These are phyloP conservation scores for Excoecaria agallocha DNA, from an alignment of 345 rosid species.

Conservation along the genomic window DNA sequence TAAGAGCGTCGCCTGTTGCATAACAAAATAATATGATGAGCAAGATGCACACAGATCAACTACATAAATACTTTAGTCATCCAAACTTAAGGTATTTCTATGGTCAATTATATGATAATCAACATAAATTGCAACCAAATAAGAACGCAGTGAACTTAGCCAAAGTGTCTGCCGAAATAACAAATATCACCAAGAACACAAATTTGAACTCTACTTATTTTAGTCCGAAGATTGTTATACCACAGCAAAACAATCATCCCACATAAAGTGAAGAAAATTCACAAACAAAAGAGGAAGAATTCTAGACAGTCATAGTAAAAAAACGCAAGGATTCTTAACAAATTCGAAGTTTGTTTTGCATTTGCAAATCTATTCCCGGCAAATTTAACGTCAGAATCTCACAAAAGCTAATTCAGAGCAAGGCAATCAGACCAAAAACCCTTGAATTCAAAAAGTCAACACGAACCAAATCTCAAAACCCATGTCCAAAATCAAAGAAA, in stretches of 20 bases:
- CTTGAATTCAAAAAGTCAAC: slow-evolving; percentile 5
- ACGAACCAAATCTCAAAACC: slow-evolving; percentile 11
- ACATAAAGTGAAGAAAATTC: neutral
- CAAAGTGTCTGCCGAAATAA: neutral
- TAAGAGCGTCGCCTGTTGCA: slow-evolving; percentile 76
- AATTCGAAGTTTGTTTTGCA: neutral
- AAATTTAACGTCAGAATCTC: neutral
- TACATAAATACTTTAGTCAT: neutral
- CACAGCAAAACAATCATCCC: neutral
- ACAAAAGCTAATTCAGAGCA: neutral
- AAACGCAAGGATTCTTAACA: neutral
- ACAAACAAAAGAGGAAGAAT: neutral
- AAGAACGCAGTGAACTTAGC: neutral
- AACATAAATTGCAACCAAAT: neutral
- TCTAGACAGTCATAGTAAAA: neutral
- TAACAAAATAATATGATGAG: neutral
- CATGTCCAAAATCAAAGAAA: neutral
- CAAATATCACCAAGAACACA: neutral
- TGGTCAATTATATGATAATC: neutral
- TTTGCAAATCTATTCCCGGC: neutral
- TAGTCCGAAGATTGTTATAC: neutral
- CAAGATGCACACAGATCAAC: neutral
- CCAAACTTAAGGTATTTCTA: neutral
- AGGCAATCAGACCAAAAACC: neutral
- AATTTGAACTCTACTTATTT: neutral